Conservation (phyloP, 2,329 filamentous ascomycete genomes). For the Aureobasidium sp. region DNA sequence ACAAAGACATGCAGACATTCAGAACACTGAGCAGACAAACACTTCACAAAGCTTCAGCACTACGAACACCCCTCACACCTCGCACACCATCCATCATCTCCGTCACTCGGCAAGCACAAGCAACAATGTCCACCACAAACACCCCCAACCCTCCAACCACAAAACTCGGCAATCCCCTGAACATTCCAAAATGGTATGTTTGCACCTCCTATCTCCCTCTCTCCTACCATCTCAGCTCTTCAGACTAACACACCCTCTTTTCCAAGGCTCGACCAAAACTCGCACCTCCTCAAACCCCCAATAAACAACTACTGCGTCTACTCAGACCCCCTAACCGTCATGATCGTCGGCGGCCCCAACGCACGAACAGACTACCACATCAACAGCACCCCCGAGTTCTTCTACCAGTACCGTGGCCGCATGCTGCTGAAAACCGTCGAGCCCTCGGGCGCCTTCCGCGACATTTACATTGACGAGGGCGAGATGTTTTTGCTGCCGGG, state of each 20-base stretch:
- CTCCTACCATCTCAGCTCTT: neutral
- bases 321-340: slow-evolving; percentile 73
- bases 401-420: slow-evolving; percentile 89
- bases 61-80: neutral
- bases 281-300: slow-evolving; percentile 84
- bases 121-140: neutral
- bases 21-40: slow-evolving; percentile 4
- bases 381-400: slow-evolving; percentile 94
- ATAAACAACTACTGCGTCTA: slow-evolving; percentile 98
- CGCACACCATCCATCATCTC: neutral
- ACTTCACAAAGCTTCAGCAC: neutral
- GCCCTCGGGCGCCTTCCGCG: slow-evolving; percentile 55
- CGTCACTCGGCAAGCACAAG: neutral
- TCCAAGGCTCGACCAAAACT: slow-evolving; percentile 78
- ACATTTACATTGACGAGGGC: slow-evolving; percentile 85
- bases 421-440: slow-evolving; percentile 95
- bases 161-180: slow-evolving; percentile 30
- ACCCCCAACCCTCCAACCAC: neutral
- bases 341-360: slow-evolving; percentile 95
- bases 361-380: slow-evolving; percentile 97
- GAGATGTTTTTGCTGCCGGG: slow-evolving; percentile 88
- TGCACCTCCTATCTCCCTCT: neutral
- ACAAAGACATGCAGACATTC: slow-evolving; percentile 2
- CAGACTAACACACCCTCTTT: neutral
- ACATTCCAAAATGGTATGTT: slow-evolving; percentile 39